Base-by-base conservation (phyloP, 345 rosid species). In the Hypericum perforatum region DNA sequence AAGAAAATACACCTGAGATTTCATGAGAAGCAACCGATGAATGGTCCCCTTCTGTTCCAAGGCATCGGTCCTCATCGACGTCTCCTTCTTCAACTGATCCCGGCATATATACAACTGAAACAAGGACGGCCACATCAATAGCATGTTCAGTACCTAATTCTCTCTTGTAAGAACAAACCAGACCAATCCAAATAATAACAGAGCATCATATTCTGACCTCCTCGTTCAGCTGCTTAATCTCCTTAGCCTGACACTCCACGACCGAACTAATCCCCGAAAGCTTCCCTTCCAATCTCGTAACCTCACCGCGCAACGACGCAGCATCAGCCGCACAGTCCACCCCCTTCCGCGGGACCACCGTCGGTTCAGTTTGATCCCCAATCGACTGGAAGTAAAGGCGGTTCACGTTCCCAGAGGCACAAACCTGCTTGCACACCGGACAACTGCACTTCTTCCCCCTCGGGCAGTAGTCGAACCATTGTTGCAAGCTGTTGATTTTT, bases 381-480 rank as follows among this genome's bases (percentile, higher is more conserved):
- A 81, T 52, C 5, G 97, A 89, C 54, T 92, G 99, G 44, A 89
- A 92, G 64, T 85, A 94, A 53, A 94, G 87, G 45, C 95, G 77
- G 7, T 63, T 61, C 16, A 61, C 91, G 54, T 76, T 71, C 43
- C 68, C 69, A 7, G 64, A 58, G 6, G 52, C 15, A 45, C 97
- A 94, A 5, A 56, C 67, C 77, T 84, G 94, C 70, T 94, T 89
- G 66, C 95, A 92, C 45, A 89, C 80, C 11, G 97, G 99, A 68
- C 97, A 92, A 12, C 65, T 85, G 49, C 78, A 72, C 68, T 88
- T 92, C 62, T 82, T 84, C 56, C 74, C 60, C 41, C 44, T 54
- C 10, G 78, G 66, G 16, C 84, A 88, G 59, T 88, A 88, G 73
- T 94, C 99, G 64, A 94, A 94, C 99, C 99, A 89, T 63, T 89